Base-by-base conservation (phyloP, 371 early-diverging fungal species). In the Chytridium lagenaria region DNA sequence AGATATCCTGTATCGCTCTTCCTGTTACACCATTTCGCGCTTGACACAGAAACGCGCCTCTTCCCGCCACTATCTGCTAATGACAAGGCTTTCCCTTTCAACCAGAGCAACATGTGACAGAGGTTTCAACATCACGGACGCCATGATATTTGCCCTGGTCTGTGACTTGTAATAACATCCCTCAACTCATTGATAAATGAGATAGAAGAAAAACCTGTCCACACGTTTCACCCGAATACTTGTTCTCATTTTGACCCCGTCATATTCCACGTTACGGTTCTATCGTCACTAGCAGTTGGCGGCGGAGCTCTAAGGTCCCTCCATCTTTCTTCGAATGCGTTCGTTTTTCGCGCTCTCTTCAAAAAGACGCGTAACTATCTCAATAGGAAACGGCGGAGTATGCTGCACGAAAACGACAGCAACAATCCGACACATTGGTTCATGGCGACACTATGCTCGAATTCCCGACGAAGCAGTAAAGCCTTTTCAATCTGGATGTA, bases 21-120 rank as follows among this genome's bases (percentile, higher is more conserved):
- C n/a, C n/a, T n/a, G n/a, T n/a, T n/a, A n/a, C n/a, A n/a, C n/a
- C n/a, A n/a, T n/a, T n/a, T n/a, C n/a, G n/a, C n/a, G n/a, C n/a
- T n/a, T n/a, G n/a, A n/a, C n/a, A n/a, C n/a, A n/a, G n/a, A n/a
- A n/a, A n/a, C n/a, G n/a, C n/a, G n/a, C n/a, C n/a, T n/a, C n/a
- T n/a, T n/a, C n/a, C n/a, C n/a, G n/a, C n/a, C n/a, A n/a, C n/a
- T n/a, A n/a, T n/a, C n/a, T n/a, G n/a, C n/a, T n/a, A n/a, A n/a
- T n/a, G n/a, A n/a, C n/a, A n/a, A n/a, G n/a, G n/a, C n/a, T n/a
- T n/a, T n/a, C n/a, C n/a, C n/a, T n/a, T n/a, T n/a, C n/a, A n/a
- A n/a, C n/a, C n/a, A n/a, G 44, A 44, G 44, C 7, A 19, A 44
- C 69, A 55, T 69, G 59, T 28, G 23, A 49, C 36, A 68, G 26